phyloP scores from a whole-genome alignment of 768 basidiomycete species.

The Tricholoma terreum region DNA sequence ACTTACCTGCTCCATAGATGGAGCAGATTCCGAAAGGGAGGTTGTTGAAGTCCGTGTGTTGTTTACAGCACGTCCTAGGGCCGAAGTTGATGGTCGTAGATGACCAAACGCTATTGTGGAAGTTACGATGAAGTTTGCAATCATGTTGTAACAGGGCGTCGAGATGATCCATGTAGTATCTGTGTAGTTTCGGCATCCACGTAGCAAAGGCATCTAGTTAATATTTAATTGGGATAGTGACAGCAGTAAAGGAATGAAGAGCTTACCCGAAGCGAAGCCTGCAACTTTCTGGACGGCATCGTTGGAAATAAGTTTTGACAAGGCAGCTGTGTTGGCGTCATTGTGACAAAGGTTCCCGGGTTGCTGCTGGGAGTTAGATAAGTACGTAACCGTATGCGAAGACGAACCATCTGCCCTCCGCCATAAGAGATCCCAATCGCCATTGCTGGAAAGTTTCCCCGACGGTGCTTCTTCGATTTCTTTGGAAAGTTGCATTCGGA shows the following conservation, averaged over 20 bases:
- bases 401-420: constrained; percentile 21
- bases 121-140: constrained; percentile 15
- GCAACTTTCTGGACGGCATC: constrained; percentile 11
- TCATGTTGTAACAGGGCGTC: constrained; percentile 4
- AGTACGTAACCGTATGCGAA: background rate
- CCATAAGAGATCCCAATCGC: constrained; percentile 25
- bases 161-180: constrained; percentile 11
- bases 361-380: background rate
- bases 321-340: background rate
- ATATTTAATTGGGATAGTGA: background rate
- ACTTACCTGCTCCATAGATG: background rate
- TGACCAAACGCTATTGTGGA: constrained; percentile 27
- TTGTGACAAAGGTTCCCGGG: constrained; percentile 8
- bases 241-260: background rate
- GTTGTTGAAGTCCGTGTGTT: constrained; percentile 26
- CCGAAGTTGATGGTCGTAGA: constrained; percentile 28
- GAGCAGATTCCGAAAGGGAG: constrained; percentile 14
- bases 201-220: constrained; percentile 13
- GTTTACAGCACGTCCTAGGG: background rate
- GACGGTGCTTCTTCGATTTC: constrained; percentile 9
- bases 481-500: constrained; percentile 2
- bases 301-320: background rate
- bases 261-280: constrained; percentile 20
- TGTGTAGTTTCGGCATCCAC: constrained; percentile 21
- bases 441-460: constrained; percentile 19